Evolutionary conservation across 2,329 filamentous ascomycete species (phyloP).

Genomic region (Cercospora janseana): DNA sequence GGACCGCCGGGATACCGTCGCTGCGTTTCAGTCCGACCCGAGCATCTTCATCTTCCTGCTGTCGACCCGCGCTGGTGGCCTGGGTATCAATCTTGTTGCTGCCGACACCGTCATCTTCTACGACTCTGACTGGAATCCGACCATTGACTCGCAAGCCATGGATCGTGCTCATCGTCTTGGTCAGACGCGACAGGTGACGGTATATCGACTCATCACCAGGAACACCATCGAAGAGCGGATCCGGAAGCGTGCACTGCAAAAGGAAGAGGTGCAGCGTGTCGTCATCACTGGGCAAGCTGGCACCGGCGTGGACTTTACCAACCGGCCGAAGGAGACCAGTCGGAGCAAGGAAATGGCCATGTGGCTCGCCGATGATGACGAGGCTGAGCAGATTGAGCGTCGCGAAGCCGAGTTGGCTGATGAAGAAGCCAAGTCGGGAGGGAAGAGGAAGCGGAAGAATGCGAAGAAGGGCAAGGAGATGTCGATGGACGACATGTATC

Average conservation of each 20-base stretch:
- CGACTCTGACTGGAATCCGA: slow-evolving; percentile 99
- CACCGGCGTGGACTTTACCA: slow-evolving; percentile 79
- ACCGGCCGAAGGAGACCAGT: slow-evolving; percentile 81
- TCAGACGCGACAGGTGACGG: slow-evolving; percentile 91
- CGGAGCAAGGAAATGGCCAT: slow-evolving; percentile 96
- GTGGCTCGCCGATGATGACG: slow-evolving; percentile 97
- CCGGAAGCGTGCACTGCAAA: slow-evolving; percentile 91
- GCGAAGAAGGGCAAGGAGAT: slow-evolving; percentile 61
- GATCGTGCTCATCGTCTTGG: slow-evolving; percentile 96
- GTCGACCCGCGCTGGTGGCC: slow-evolving; percentile 91
- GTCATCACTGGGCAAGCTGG: slow-evolving; percentile 87
- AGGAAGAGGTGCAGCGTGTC: slow-evolving; percentile 97
- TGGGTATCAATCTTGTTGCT: slow-evolving; percentile 95
- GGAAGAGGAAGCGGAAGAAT: slow-evolving; percentile 50
- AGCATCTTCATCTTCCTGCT: slow-evolving; percentile 97
- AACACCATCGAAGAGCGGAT: slow-evolving; percentile 98
- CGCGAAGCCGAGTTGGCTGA: slow-evolving; percentile 82
- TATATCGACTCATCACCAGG: slow-evolving; percentile 94
- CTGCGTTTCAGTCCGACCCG: slow-evolving; percentile 90
- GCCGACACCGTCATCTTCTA: slow-evolving; percentile 99
- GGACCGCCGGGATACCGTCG: slow-evolving; percentile 91
- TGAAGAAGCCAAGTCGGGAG: slow-evolving; percentile 59
- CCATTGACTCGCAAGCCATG: slow-evolving; percentile 98
- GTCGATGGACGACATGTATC: slow-evolving; percentile 93
- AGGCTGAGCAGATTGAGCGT: slow-evolving; percentile 88